Evolutionary conservation across 352 stramenopile genomes (phyloP), one percentile per base, ranked within the genome.

Genomic region (Globisporangium apiculatum): DNA sequence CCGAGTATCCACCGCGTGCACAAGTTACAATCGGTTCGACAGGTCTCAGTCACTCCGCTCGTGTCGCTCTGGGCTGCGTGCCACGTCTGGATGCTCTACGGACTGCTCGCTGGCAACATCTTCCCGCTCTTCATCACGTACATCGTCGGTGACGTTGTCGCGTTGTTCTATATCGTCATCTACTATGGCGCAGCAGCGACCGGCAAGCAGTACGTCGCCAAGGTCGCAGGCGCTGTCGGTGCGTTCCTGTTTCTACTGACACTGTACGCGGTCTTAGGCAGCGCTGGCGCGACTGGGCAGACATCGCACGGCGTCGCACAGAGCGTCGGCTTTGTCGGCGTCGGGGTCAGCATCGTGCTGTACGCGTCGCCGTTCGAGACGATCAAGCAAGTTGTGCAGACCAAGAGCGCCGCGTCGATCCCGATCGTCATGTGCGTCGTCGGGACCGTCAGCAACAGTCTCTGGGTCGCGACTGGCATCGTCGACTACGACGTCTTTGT

Each of bases 381-480:
- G 3, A 64, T 75, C 53, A 60, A 50, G 46, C 50, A 73, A 46
- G 69, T 78, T 35, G 35, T 81, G 38, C 48, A 45, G 15, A 67
- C 52, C 48, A 69, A 71, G 47, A 68, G 58, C 11, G 57, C 64
- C 31, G 58, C 57, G 24, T 76, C 69, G 3, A 83, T 89, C 37
- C 67, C 67, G 4, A 68, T 83, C n/a, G n/a, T 68, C n/a, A 73
- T 89, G 60, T 72, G 73, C 17, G 15, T 57, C 6, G 69, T 74
- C 36, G 79, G 73, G 4, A 66, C 69, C 8, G 10, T 72, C 55
- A 89, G 84, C 69, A 82, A 78, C 55, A 48, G 55, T 2, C 62
- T 87, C 40, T 87, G 79, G 75, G 55, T 80, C 55, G 35, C 75
- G 49, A 82, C 79, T 55, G 75, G 72, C 9, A 57, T 76, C 17